A percentile compares a stretch with the other conserved stretches of the same genome.
Evolutionary conservation across 129 eudicot genomes (phyloP).

Genomic region (Artemisia argyi): DNA sequence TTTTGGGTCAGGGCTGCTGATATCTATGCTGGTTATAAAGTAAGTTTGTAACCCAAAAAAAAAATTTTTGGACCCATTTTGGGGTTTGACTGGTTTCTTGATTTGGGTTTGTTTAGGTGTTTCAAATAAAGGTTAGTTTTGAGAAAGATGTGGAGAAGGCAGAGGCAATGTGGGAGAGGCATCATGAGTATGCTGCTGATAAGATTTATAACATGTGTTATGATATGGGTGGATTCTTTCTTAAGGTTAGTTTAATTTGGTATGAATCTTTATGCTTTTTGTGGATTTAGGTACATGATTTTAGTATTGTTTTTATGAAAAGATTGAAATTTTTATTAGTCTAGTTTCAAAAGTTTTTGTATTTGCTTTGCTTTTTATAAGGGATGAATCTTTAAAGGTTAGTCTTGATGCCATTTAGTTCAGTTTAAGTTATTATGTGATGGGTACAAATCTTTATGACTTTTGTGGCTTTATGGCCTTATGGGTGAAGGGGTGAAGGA

Average conservation of each 20-base stretch:
- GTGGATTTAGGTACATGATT: not conserved
- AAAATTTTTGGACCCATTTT: not conserved
- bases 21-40: slow-evolving; percentile 96
- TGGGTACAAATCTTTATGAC: slow-evolving; percentile 16
- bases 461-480: not conserved
- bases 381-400: too few species aligned
- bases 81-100: not conserved
- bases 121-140: slow-evolving; percentile 76
- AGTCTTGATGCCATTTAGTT: not conserved
- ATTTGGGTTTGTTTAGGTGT: slow-evolving; percentile 50
- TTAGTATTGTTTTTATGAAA: slow-evolving; percentile 4
- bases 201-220: slow-evolving; percentile 87
- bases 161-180: slow-evolving; percentile 97
- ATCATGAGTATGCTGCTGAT: slow-evolving; percentile 95
- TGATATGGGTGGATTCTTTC: slow-evolving; percentile 95
- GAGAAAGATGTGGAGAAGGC: slow-evolving; percentile 83
- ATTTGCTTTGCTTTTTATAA: too few species aligned
- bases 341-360: not conserved
- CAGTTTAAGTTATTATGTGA: not conserved
- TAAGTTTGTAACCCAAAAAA: slow-evolving; percentile 5
- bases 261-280: slow-evolving; percentile 3
- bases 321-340: slow-evolving; percentile 1
- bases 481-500: too few species aligned
- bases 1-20: slow-evolving; percentile 96
- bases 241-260: slow-evolving; percentile 57